Conservation (phyloP, 352 stramenopile species). For the Phytophthora crassamura region DNA sequence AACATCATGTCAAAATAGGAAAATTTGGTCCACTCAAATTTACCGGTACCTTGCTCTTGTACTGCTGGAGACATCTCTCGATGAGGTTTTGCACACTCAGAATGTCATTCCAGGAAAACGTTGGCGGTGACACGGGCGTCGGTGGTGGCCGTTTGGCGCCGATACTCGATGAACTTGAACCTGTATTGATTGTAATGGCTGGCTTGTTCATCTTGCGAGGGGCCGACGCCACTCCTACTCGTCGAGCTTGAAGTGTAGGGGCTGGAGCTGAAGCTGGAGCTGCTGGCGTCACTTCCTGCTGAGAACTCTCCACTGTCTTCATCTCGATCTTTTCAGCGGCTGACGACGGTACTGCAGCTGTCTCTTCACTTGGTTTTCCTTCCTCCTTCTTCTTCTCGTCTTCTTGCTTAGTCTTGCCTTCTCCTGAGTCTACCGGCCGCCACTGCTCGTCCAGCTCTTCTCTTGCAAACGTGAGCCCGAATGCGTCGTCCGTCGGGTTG, state of each 20-base stretch:
- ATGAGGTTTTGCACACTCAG: conserved; percentile 91
- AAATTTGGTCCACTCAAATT: too few relatives aligned
- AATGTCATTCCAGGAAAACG: conserved; percentile 91
- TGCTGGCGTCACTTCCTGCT: neutral
- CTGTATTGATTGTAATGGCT: conserved; percentile 48
- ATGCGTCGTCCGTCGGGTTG: conserved; percentile 23
- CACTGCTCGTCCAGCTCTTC: conserved; percentile 31
- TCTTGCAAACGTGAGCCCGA: conserved; percentile 38
- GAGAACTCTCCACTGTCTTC: conserved; percentile 13
- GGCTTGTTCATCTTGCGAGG: conserved; percentile 33
- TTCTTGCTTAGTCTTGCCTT: conserved; percentile 14
- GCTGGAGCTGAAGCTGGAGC: neutral
- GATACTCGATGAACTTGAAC: conserved; percentile 17
- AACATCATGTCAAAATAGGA: neutral
- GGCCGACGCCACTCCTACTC: conserved; percentile 22
- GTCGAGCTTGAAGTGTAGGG: conserved; percentile 13
- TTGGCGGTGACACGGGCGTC: conserved; percentile 35
- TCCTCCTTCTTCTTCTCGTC: conserved; percentile 32
- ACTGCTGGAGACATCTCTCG: conserved; percentile 91
- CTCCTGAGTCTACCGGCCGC: conserved; percentile 5
- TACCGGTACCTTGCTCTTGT: conserved; percentile 83
- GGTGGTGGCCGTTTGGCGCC: conserved; percentile 33
- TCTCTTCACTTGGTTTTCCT: conserved; percentile 25
- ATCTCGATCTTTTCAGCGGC: conserved; percentile 13
- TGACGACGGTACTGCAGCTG: neutral